Conservation (phyloP, 2,329 filamentous ascomycete genomes). For the Pezicula neosporulosa region DNA sequence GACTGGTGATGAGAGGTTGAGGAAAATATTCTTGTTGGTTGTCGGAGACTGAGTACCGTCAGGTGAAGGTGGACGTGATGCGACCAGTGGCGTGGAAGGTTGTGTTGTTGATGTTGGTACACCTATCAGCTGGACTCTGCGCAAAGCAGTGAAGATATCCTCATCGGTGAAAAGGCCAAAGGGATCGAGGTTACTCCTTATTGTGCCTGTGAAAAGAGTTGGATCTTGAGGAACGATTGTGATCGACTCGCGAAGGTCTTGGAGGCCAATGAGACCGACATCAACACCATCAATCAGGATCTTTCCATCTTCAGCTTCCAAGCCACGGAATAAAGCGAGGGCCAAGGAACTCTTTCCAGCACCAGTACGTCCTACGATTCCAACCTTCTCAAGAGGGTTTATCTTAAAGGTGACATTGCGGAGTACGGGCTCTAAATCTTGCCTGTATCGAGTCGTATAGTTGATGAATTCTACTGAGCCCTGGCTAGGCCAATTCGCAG, state of each 20-base stretch:
- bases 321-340: conserved; percentile 85
- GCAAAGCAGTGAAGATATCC: conserved; percentile 81
- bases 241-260: conserved; percentile 87
- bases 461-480: conserved; percentile 84
- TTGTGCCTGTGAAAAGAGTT: conserved; percentile 88
- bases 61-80: conserved; percentile 23
- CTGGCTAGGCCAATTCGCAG: conserved; percentile 77
- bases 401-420: conserved; percentile 85
- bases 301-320: conserved; percentile 86
- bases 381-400: conserved; percentile 82
- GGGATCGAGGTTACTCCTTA: conserved; percentile 89
- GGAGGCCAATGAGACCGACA: conserved; percentile 84
- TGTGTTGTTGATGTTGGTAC: conserved; percentile 29
- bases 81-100: conserved; percentile 29
- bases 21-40: conserved; percentile 93
- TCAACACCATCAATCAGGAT: conserved; percentile 92
- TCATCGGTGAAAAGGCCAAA: conserved; percentile 88
- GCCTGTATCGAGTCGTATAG: conserved; percentile 86
- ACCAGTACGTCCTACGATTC: conserved; percentile 92
- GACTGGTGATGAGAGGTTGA: conserved; percentile 78
- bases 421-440: conserved; percentile 83
- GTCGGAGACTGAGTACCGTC: conserved; percentile 31
- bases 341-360: conserved; percentile 96
- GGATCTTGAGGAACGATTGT: conserved; percentile 98
- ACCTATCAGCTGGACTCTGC: conserved; percentile 83